These are phyloP conservation scores for Pythium rhizo-oryzae DNA, from an alignment of 352 stramenopile species.

Conservation along the genomic window DNA sequence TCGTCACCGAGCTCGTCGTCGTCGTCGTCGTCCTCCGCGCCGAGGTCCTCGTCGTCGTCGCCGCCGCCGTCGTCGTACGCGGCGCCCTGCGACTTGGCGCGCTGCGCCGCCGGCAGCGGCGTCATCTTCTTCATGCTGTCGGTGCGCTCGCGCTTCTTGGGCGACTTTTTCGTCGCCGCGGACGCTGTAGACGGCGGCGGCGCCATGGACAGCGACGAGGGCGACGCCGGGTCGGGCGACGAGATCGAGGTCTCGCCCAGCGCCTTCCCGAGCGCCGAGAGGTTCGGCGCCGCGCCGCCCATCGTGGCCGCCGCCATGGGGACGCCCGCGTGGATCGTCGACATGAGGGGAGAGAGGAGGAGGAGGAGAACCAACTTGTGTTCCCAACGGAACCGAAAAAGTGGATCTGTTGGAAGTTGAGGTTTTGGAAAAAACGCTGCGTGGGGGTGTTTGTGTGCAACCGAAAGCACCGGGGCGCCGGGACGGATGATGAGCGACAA, in stretches of 20 bases:
- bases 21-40: conserved; percentile 31
- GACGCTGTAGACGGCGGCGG: conserved; percentile 19
- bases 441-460: not conserved
- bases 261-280: conserved; percentile 77
- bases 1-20: conserved; percentile 27
- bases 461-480: not conserved
- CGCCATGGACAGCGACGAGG: conserved; percentile 29
- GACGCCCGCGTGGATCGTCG: conserved; percentile 20
- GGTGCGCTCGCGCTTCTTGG: conserved; percentile 86
- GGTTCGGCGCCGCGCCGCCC: conserved; percentile 37
- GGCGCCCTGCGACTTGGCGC: conserved; percentile 36
- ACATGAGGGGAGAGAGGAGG: conserved; percentile 13
- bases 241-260: conserved; percentile 80
- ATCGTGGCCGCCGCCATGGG: conserved; percentile 12
- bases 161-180: conserved; percentile 46
- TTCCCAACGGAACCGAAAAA: conserved; percentile 12
- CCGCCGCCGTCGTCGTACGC: conserved; percentile 24
- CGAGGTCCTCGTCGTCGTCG: conserved; percentile 9
- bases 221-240: conserved; percentile 26
- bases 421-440: conserved; percentile 3
- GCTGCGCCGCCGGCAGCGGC: conserved; percentile 61
- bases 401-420: conserved; percentile 17
- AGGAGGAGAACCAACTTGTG: not conserved
- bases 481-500: not conserved
- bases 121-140: conserved; percentile 84